phyloP scores from a whole-genome alignment of 1,284 basidiomycete genomes.

The Fomitopsis betulina region DNA sequence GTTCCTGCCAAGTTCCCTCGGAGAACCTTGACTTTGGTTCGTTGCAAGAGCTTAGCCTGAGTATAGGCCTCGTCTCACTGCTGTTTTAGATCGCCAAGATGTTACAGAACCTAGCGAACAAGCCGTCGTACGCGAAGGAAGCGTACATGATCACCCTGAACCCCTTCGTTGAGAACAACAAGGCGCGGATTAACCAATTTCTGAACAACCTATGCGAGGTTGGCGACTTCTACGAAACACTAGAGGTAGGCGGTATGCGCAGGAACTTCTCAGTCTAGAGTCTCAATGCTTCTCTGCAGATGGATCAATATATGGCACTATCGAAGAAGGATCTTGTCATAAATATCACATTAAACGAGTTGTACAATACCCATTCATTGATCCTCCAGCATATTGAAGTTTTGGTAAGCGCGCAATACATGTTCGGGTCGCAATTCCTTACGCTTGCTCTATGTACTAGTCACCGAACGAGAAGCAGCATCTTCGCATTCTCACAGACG shows the following conservation, averaged over 20 bases:
- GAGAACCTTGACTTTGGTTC: constrained; percentile 88
- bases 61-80: background rate
- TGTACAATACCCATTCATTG: constrained; percentile 97
- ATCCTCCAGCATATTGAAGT: constrained; percentile 94
- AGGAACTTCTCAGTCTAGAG: background rate
- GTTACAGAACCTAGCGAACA: constrained; percentile 99
- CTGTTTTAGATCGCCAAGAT: constrained; percentile 90
- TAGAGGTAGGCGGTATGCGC: constrained; percentile 71
- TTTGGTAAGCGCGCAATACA: constrained; percentile 53
- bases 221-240: constrained; percentile 97
- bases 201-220: constrained; percentile 97
- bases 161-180: constrained; percentile 98
- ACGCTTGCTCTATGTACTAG: constrained; percentile 37
- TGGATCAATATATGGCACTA: constrained; percentile 99
- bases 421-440: background rate
- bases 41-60: constrained; percentile 19
- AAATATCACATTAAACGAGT: constrained; percentile 98
- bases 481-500: constrained; percentile 92
- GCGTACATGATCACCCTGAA: constrained; percentile 98
- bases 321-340: constrained; percentile 99
- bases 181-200: constrained; percentile 95
- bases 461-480: constrained; percentile 98
- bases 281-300: constrained; percentile 33
- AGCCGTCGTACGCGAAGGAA: constrained; percentile 97
- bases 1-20: constrained; percentile 97